Base-by-base conservation (phyloP, 148 eudicot genomes). In the Spergularia bocconei region DNA sequence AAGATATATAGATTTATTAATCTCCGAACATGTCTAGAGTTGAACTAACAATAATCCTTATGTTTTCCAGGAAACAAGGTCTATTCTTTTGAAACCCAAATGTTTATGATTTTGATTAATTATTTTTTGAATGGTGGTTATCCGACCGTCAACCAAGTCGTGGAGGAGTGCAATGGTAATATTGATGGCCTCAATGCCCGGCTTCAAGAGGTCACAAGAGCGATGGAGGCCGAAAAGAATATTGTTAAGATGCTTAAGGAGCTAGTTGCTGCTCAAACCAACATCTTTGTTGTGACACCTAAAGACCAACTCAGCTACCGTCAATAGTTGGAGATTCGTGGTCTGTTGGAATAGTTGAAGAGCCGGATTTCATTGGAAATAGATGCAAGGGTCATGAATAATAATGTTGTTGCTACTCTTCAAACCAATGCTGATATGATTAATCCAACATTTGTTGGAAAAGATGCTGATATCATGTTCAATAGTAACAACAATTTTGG, bases 41-140 rank as follows among this genome's bases (percentile, higher is more conserved):
- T 29, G 33, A 29, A 29, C 33, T 29, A 29, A 29, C 2, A 38
- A 29, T 29, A 29, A 0, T 78, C 0, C n/a, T 78, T 7, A 64
- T 53, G 0, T 52, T 63, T 47, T 71, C 71, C 13, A 7, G 76
- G 65, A 2, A 44, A 62, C 2, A 78, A 78, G 29, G 11, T 56
- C 20, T 71, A 38, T 13, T 38, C 76, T 5, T 71, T 78, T 4
- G 75, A 70, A 13, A 68, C 9, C 80, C 69, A 0, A 19, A 53
- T 20, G 57, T 23, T 19, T 52, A 78, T 13, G 15, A n/a, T 19
- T 0, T 9, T 55, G 4, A 2, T 78, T 25, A 50, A 63, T 17
- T 23, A 71, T 4, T 59, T 59, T 11, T 19, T 57, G 20, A 29
- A 12, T 59, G 29, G 21, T 4, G 63, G 47, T 41, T 2, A 41